phyloP scores from a whole-genome alignment of 805 yeast genomes.

The Monosporozyma aerobia region DNA sequence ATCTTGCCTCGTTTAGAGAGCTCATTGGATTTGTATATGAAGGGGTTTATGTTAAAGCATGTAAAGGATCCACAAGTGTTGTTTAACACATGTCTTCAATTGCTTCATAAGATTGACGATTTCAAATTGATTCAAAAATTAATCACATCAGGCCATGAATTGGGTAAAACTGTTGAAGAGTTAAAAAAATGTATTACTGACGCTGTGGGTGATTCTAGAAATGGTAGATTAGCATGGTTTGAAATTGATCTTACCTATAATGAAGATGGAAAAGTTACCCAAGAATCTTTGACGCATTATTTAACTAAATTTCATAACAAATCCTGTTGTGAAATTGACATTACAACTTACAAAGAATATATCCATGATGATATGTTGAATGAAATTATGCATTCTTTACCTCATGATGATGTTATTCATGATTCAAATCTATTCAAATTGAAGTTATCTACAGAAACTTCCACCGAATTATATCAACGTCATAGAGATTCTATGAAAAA shows the following conservation, averaged over 20 bases:
- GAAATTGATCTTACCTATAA: constrained; percentile 31
- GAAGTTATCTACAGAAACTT: constrained; percentile 10
- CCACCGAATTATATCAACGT: constrained; percentile 32
- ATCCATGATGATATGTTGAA: constrained; percentile 18
- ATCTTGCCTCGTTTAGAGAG: constrained; percentile 26
- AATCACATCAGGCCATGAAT: constrained; percentile 52
- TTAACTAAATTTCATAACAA: constrained; percentile 42
- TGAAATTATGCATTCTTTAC: constrained; percentile 13
- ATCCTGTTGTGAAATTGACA: constrained; percentile 56
- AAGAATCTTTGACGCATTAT: constrained; percentile 33
- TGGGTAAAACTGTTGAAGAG: constrained; percentile 37
- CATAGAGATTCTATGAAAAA: constrained; percentile 31
- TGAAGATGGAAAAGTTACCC: constrained; percentile 11
- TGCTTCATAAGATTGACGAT: constrained; percentile 58
- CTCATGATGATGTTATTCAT: constrained; percentile 39
- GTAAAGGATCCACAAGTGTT: constrained; percentile 40
- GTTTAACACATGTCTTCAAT: constrained; percentile 34
- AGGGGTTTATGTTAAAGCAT: constrained; percentile 42
- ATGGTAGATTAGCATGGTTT: constrained; percentile 45
- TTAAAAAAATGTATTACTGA: constrained; percentile 24
- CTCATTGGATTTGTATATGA: constrained; percentile 52
- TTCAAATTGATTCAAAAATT: constrained; percentile 33
- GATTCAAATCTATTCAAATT: constrained; percentile 34
- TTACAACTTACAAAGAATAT: constrained; percentile 32
- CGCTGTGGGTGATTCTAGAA: constrained; percentile 37